These are phyloP conservation scores for Verticillium isaacii DNA, from an alignment of 2,329 filamentous ascomycete genomes.

Conservation along the genomic window DNA sequence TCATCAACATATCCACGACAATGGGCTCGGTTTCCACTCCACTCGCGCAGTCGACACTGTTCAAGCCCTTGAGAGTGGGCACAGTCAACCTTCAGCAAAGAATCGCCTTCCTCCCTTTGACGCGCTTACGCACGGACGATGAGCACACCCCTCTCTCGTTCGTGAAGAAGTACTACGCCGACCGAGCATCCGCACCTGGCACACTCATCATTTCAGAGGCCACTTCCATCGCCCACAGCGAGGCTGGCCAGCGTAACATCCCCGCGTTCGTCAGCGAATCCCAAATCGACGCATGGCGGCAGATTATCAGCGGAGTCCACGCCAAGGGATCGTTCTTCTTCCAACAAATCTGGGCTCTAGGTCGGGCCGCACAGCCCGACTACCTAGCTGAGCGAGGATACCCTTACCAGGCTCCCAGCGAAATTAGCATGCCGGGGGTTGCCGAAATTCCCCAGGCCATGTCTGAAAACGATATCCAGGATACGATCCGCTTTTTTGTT, in stretches of 20 bases:
- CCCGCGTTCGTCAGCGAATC: slow-evolving; percentile 39
- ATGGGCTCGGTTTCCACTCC: slow-evolving; percentile 5
- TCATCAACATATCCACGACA: too few relatives aligned
- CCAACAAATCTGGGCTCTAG: slow-evolving; percentile 12
- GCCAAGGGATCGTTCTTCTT: slow-evolving; percentile 20
- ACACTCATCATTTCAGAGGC: slow-evolving; percentile 23
- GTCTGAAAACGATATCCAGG: slow-evolving; percentile 55
- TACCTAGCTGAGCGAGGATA: slow-evolving; percentile 6
- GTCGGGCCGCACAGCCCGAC: slow-evolving; percentile 6
- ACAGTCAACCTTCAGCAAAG: slow-evolving; percentile 5
- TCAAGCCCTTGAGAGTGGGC: slow-evolving; percentile 6
- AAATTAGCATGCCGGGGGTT: background rate
- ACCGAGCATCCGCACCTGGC: slow-evolving; percentile 39
- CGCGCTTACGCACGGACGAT: slow-evolving; percentile 6
- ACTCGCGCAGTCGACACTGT: background rate
- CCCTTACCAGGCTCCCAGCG: slow-evolving; percentile 5
- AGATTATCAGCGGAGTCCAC: slow-evolving; percentile 20
- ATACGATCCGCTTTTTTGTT: slow-evolving; percentile 52
- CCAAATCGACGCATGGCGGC: slow-evolving; percentile 18
- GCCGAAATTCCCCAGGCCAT: slow-evolving; percentile 47
- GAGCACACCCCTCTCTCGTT: slow-evolving; percentile 12
- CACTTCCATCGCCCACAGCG: slow-evolving; percentile 16
- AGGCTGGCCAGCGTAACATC: slow-evolving; percentile 12
- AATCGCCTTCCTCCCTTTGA: slow-evolving; percentile 7
- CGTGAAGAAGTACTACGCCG: slow-evolving; percentile 20